Conservation (phyloP, 805 yeast species). For the Lipomyces mesembrius region DNA sequence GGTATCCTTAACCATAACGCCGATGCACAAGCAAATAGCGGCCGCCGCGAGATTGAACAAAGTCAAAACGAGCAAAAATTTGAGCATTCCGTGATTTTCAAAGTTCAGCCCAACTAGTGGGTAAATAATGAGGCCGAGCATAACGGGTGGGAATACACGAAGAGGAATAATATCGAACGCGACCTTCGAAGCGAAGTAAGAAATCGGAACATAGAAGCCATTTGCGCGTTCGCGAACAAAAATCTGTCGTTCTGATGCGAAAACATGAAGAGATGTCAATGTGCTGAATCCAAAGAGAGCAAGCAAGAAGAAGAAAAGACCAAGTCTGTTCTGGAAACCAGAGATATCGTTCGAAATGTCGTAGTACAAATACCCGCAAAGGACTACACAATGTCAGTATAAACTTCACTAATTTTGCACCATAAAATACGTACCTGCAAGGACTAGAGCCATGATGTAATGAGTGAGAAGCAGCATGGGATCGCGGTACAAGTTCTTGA, state of each 20-base stretch:
- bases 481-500: conserved; percentile 89
- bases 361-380: conserved; percentile 86
- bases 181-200: conserved; percentile 84
- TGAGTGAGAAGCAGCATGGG: conserved; percentile 88
- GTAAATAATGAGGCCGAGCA: conserved; percentile 77
- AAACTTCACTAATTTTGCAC: neutral
- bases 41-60: conserved; percentile 87
- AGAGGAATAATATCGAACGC: conserved; percentile 91
- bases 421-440: conserved; percentile 54
- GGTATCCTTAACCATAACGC: conserved; percentile 83
- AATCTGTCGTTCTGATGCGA: conserved; percentile 84
- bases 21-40: conserved; percentile 81
- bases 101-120: conserved; percentile 78
- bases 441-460: conserved; percentile 71
- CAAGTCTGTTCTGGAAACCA: conserved; percentile 95
- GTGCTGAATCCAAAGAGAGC: conserved; percentile 95
- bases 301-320: conserved; percentile 86
- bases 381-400: conserved; percentile 44
- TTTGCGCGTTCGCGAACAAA: conserved; percentile 93
- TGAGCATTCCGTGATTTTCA: conserved; percentile 74
- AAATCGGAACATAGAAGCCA: conserved; percentile 85
- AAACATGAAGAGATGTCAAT: conserved; percentile 86
- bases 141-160: conserved; percentile 87
- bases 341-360: conserved; percentile 84
- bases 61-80: conserved; percentile 69